These are phyloP conservation scores for Fusarium sp. DNA, from an alignment of 2,329 filamentous ascomycete genomes.

Conservation along the genomic window DNA sequence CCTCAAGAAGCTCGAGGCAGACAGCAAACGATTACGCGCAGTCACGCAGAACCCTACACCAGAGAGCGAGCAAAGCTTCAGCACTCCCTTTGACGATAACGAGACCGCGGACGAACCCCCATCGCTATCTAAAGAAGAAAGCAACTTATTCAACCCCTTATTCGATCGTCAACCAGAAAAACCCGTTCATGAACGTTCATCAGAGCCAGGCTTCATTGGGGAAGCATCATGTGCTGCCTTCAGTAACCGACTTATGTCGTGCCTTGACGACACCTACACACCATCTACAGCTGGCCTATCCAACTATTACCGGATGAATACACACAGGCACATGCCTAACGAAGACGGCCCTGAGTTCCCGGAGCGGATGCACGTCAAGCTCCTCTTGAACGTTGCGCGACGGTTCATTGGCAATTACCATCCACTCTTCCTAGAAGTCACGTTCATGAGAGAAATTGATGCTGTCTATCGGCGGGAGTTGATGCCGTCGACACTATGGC, in stretches of 20 bases:
- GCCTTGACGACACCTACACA: slow-evolving; percentile 44
- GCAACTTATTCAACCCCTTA: slow-evolving; percentile 44
- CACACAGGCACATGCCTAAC: not conserved
- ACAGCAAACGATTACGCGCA: slow-evolving; percentile 17
- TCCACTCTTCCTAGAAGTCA: slow-evolving; percentile 50
- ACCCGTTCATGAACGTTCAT: slow-evolving; percentile 27
- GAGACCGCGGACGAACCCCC: slow-evolving; percentile 32
- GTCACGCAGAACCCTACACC: slow-evolving; percentile 28
- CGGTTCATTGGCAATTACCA: slow-evolving; percentile 49
- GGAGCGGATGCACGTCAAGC: slow-evolving; percentile 46
- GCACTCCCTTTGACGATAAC: slow-evolving; percentile 31
- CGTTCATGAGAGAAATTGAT: slow-evolving; percentile 52
- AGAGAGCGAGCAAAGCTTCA: slow-evolving; percentile 18
- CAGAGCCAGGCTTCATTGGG: slow-evolving; percentile 45
- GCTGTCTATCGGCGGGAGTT: slow-evolving; percentile 50
- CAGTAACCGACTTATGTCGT: slow-evolving; percentile 45
- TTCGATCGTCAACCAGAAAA: slow-evolving; percentile 41
- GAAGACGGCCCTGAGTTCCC: slow-evolving; percentile 34
- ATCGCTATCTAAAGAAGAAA: slow-evolving; percentile 41
- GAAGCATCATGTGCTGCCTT: slow-evolving; percentile 48
- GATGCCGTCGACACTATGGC: slow-evolving; percentile 45
- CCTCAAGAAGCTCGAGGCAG: slow-evolving; percentile 30
- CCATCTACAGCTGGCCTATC: slow-evolving; percentile 44
- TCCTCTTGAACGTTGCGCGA: slow-evolving; percentile 45
- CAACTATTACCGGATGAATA: slow-evolving; percentile 39